Evolutionary conservation across 2,329 filamentous ascomycete species (phyloP).

Genomic region (Beauveria rudraprayagi): DNA sequence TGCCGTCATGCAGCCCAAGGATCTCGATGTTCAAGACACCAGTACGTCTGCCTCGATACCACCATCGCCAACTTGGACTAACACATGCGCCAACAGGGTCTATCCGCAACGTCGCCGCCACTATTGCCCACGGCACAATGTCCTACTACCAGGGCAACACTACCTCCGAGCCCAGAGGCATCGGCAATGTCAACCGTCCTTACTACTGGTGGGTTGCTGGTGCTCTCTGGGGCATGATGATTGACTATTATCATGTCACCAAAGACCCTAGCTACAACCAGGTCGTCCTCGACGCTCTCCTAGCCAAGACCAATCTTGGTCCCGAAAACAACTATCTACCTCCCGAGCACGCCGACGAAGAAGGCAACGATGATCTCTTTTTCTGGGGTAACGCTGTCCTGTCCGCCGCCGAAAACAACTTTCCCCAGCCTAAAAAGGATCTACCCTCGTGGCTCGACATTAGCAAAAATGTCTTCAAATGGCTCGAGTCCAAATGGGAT

Average conservation of each 20-base stretch:
- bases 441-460: conserved; percentile 54
- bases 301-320: conserved; percentile 47
- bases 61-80: conserved; percentile 8
- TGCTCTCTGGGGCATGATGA: conserved; percentile 57
- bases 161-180: conserved; percentile 28
- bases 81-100: conserved; percentile 38
- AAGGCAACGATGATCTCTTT: conserved; percentile 61
- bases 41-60: conserved; percentile 20
- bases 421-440: conserved; percentile 42
- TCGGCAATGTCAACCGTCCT: conserved; percentile 56
- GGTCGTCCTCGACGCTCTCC: conserved; percentile 48
- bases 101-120: conserved; percentile 52
- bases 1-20: conserved; percentile 25
- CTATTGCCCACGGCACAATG: conserved; percentile 53
- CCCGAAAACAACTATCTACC: conserved; percentile 53
- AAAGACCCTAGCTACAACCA: conserved; percentile 54
- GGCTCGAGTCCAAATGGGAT: conserved; percentile 61
- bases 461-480: conserved; percentile 59
- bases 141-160: conserved; percentile 57
- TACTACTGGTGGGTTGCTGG: conserved; percentile 65
- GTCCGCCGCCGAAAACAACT: conserved; percentile 54
- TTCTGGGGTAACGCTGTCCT: conserved; percentile 61
- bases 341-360: conserved; percentile 43
- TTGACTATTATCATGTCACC: conserved; percentile 63
- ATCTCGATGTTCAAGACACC: conserved; percentile 30